These are phyloP conservation scores for Leptoxyphium fumago DNA, from an alignment of 2,329 filamentous ascomycete species.

Conservation along the genomic window DNA sequence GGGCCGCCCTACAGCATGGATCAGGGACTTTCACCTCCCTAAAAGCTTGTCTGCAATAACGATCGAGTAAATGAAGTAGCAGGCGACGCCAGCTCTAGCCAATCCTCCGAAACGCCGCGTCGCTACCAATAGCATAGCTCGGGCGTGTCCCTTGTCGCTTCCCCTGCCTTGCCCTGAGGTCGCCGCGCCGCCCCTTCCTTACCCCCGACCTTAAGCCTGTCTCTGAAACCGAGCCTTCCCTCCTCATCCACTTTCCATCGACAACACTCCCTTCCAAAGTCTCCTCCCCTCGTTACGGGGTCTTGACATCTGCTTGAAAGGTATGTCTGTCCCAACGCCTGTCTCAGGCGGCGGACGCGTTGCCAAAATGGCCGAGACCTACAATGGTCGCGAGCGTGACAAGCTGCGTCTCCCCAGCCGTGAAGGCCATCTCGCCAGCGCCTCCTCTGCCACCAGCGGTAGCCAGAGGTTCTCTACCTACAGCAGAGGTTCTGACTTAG, in stretches of 20 bases:
- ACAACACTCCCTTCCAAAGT: background rate
- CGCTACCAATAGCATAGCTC: too few species aligned
- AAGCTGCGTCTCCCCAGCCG: background rate
- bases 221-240: too few species aligned
- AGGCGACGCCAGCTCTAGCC: too few species aligned
- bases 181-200: too few species aligned
- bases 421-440: background rate
- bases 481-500: background rate
- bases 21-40: too few species aligned
- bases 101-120: too few species aligned
- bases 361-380: background rate
- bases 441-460: background rate
- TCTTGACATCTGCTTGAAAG: background rate
- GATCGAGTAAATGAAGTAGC: too few species aligned
- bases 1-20: too few species aligned
- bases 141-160: too few species aligned
- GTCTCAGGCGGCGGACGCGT: background rate
- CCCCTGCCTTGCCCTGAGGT: too few species aligned
- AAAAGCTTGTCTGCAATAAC: too few species aligned
- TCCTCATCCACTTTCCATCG: background rate
- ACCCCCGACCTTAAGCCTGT: too few species aligned
- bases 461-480: background rate
- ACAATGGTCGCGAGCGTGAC: background rate
- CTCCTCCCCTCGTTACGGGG: background rate
- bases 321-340: background rate